Percentiles rank a stretch among this genome's conserved stretches.
Conservation (phyloP, 2,329 filamentous ascomycete genomes). For the Bisporella sp. region DNA sequence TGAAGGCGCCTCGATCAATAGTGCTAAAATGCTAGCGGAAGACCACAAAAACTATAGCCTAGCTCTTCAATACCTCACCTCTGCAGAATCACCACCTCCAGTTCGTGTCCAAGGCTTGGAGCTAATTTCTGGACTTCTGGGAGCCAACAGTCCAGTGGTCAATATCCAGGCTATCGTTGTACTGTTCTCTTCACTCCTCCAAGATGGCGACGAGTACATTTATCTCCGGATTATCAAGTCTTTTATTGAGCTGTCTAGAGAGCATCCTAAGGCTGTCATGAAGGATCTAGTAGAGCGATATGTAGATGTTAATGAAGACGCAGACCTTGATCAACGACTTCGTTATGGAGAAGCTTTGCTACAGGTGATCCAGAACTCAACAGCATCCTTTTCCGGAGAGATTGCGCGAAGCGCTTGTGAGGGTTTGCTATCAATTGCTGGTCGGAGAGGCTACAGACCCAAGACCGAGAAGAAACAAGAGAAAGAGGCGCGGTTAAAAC, state of each 20-base stretch:
- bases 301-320: constrained; percentile 53
- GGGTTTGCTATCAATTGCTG: constrained; percentile 55
- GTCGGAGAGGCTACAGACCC: constrained; percentile 53
- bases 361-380: constrained; percentile 55
- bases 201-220: constrained; percentile 64
- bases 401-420: constrained; percentile 45
- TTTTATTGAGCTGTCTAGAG: constrained; percentile 50
- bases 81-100: constrained; percentile 54
- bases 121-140: constrained; percentile 51
- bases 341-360: constrained; percentile 62
- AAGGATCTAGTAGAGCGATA: constrained; percentile 62
- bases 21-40: constrained; percentile 42
- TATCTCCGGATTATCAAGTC: constrained; percentile 61
- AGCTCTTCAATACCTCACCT: constrained; percentile 57
- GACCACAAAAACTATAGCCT: constrained; percentile 56
- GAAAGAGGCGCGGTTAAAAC: constrained; percentile 41
- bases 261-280: constrained; percentile 55
- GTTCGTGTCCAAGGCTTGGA: constrained; percentile 61
- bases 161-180: constrained; percentile 61
- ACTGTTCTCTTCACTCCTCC: constrained; percentile 55
- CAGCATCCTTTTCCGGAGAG: constrained; percentile 47
- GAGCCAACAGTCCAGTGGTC: constrained; percentile 47
- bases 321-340: constrained; percentile 54
- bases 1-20: constrained; percentile 12
- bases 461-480: constrained; percentile 52